phyloP scores from a whole-genome alignment of 2,329 filamentous ascomycete genomes.

The Pseudopithomyces chartarum region DNA sequence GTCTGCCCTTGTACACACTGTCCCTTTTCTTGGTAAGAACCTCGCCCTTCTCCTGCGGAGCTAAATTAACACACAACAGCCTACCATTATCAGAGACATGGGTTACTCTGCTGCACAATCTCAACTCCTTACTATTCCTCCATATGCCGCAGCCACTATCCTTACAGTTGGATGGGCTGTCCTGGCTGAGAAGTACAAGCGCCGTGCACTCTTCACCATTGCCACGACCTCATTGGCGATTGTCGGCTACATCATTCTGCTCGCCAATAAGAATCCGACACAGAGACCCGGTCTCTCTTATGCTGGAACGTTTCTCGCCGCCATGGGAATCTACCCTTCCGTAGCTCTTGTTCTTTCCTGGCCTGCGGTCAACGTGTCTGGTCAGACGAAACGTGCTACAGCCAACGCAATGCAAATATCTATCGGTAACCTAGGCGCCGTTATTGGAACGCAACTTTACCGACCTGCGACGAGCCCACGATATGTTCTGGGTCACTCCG shows the following conservation, averaged over 20 bases:
- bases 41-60: conserved; percentile 30
- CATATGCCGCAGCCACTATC: conserved; percentile 47
- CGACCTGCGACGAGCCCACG: conserved; percentile 39
- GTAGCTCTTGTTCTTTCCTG: conserved; percentile 52
- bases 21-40: conserved; percentile 45
- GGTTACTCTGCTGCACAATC: conserved; percentile 49
- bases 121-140: conserved; percentile 54
- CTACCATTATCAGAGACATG: conserved; percentile 56
- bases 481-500: conserved; percentile 43
- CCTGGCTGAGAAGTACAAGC: conserved; percentile 36
- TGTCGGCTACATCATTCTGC: conserved; percentile 47
- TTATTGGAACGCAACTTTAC: conserved; percentile 46
- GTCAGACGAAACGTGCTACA: conserved; percentile 58
- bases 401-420: conserved; percentile 56
- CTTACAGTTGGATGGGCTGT: conserved; percentile 44
- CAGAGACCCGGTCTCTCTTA: conserved; percentile 44
- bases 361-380: conserved; percentile 59
- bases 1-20: conserved; percentile 53
- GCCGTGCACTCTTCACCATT: conserved; percentile 44
- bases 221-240: conserved; percentile 36
- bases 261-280: conserved; percentile 38
- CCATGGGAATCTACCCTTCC: conserved; percentile 46
- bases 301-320: conserved; percentile 44
- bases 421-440: conserved; percentile 54
- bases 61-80: conserved; percentile 44